Base-by-base conservation (phyloP, 371 early-diverging fungal species). In the Mortierella sp. region DNA sequence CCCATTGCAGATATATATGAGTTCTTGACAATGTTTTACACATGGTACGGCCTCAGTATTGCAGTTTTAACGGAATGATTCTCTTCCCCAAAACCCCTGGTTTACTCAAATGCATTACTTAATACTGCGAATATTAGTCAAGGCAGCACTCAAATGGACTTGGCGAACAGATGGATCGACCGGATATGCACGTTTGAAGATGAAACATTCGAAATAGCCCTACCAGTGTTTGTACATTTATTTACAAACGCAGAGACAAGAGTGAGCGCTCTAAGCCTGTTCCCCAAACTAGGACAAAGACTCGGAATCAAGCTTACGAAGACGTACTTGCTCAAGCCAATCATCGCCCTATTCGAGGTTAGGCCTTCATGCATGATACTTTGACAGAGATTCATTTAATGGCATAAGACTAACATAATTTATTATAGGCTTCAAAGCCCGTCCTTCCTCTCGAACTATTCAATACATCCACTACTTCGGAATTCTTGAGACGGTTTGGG, bases 311-410 rank as follows among this genome's bases (percentile, higher is more conserved):
- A 90, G 58, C 86, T 83, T 32, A 84, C 89, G 2, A 87, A 88
- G n/a, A 62, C 81, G 3, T 84, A 87, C 61, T 67, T 92, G 3
- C 72, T 92, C 36, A 90, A 92, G 55, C 88, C 89, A 0, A 90
- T 90, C 15, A 79, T 90, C 19, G 84, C 88, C 19, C 83, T 92
- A 63, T 90, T 92, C 78, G 92, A 92, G 84, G 89, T 89, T 76
- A 64, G 53, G 21, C 16, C 16, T 5, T 36, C 1, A 52, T 55
- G 58, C n/a, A 22, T 52, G 16, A 9, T 57, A 28, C 24, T 15
- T 53, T 15, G 21, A 52, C 40, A 63, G 0, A 36, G 36, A 36
- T 36, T 36, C 36, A 36, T 36, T 45, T 15, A 16, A 45, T 15
- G 4, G 45, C 9, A 45, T 1, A 4, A 45, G 4, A 11, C 19